Conservation (phyloP, 768 basidiomycete species). For the Pilatotrama ljubarskyi region DNA sequence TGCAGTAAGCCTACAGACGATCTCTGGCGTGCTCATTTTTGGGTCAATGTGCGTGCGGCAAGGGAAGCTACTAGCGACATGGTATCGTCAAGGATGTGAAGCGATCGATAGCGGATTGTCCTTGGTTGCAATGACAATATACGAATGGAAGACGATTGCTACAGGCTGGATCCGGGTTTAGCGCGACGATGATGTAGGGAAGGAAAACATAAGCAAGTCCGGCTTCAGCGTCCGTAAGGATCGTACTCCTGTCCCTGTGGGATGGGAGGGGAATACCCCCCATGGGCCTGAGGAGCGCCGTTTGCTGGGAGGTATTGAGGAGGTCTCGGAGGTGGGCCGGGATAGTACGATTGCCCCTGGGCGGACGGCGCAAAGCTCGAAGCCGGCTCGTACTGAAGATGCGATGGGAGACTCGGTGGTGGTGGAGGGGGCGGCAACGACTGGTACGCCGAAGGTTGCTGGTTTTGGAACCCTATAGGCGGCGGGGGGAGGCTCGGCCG, state of each 20-base stretch:
- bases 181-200: background rate
- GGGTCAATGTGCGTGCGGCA: constrained; percentile 1
- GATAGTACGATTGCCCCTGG: constrained; percentile 26
- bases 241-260: constrained; percentile 17
- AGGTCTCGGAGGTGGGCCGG: constrained; percentile 33
- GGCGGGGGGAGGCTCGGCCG: constrained; percentile 47
- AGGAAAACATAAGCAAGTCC: background rate
- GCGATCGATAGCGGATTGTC: constrained; percentile 17
- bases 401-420: constrained; percentile 24
- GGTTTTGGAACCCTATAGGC: constrained; percentile 34
- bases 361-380: constrained; percentile 5
- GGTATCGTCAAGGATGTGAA: background rate
- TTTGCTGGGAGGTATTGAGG: constrained; percentile 19
- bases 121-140: constrained; percentile 1
- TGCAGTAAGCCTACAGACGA: constrained; percentile 6
- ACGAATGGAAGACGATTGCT: constrained; percentile 3
- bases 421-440: constrained; percentile 26
- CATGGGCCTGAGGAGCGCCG: constrained; percentile 14
- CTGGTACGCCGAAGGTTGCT: constrained; percentile 22
- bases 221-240: constrained; percentile 13
- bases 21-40: background rate
- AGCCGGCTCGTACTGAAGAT: constrained; percentile 16
- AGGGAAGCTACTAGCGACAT: background rate
- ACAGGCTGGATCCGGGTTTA: constrained; percentile 2
- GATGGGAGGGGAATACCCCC: constrained; percentile 19